phyloP scores from a whole-genome alignment of 179 eudicot genomes.

The Camellia oleifera region DNA sequence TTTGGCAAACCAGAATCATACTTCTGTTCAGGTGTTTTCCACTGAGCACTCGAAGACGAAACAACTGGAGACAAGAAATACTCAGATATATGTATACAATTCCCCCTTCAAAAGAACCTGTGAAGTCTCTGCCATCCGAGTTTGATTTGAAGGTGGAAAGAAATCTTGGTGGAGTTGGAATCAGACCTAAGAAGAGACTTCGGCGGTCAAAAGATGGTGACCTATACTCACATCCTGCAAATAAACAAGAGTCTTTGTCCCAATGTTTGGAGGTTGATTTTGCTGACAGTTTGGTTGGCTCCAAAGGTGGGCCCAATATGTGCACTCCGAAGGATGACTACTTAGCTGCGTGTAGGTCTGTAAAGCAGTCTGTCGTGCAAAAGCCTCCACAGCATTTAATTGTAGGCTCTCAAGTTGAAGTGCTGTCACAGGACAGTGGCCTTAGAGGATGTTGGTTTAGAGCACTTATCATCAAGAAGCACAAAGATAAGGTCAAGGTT shows the following conservation, averaged over 20 bases:
- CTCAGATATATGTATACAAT: conserved; percentile 29
- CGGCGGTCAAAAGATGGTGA: conserved; percentile 40
- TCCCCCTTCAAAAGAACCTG: conserved; percentile 21
- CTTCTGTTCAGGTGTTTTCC: no score
- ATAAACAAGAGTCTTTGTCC: conserved; percentile 9
- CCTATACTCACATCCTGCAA: conserved; percentile 17
- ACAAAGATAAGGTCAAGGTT: conserved; percentile 70
- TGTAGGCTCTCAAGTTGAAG: conserved; percentile 67
- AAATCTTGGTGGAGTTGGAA: conserved; percentile 15
- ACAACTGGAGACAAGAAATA: conserved; percentile 70
- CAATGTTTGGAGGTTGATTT: conserved; percentile 15
- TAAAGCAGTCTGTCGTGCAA: conserved; percentile 17
- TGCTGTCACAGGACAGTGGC: conserved; percentile 92
- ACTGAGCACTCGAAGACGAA: no score
- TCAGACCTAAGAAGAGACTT: conserved; percentile 64
- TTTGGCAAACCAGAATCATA: no score
- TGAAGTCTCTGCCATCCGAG: conserved; percentile 22
- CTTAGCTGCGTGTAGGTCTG: conserved; percentile 16
- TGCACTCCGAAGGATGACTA: conserved; percentile 1
- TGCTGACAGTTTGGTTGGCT: background rate
- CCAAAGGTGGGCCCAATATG: background rate
- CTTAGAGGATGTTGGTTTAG: conserved; percentile 89
- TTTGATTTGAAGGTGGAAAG: conserved; percentile 16
- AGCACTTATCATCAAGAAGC: conserved; percentile 59
- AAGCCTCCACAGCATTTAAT: conserved; percentile 19